Percentiles rank a stretch among this genome's conserved stretches.
Evolutionary conservation across 2,329 filamentous ascomycete species (phyloP).

Genomic region (Corinectria fuckeliana): DNA sequence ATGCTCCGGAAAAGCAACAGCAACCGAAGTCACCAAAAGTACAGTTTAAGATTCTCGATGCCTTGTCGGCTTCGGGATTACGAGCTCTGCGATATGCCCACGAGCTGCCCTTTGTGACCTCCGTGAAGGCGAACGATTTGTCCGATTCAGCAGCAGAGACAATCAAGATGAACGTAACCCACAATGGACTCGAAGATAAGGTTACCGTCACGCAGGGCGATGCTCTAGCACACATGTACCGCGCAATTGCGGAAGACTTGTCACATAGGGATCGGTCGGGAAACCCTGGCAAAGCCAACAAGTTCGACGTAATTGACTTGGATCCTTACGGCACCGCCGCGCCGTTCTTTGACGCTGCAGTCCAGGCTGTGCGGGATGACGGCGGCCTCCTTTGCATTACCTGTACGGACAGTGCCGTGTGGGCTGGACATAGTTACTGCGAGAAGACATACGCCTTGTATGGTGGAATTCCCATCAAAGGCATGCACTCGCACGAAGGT

Average conservation of each 20-base stretch:
- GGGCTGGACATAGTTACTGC: slow-evolving; percentile 90
- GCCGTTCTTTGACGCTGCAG: slow-evolving; percentile 87
- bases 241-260: slow-evolving; percentile 62
- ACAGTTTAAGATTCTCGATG: slow-evolving; percentile 87
- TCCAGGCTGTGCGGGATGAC: slow-evolving; percentile 83
- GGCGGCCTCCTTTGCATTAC: slow-evolving; percentile 93
- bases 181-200: slow-evolving; percentile 77
- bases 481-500: slow-evolving; percentile 84
- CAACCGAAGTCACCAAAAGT: slow-evolving; percentile 44
- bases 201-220: slow-evolving; percentile 80
- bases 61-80: slow-evolving; percentile 90
- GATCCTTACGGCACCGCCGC: slow-evolving; percentile 96
- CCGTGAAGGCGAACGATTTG: slow-evolving; percentile 88
- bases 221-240: slow-evolving; percentile 92
- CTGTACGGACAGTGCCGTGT: slow-evolving; percentile 94
- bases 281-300: slow-evolving; percentile 50
- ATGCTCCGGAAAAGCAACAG: slow-evolving; percentile 24
- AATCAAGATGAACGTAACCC: slow-evolving; percentile 82
- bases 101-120: slow-evolving; percentile 84
- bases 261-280: slow-evolving; percentile 49
- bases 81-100: slow-evolving; percentile 90
- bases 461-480: slow-evolving; percentile 86
- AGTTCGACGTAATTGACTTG: slow-evolving; percentile 94
- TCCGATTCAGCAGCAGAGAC: slow-evolving; percentile 77
- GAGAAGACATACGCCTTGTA: slow-evolving; percentile 97